These are phyloP conservation scores for Pichia cabralensis DNA, from an alignment of 805 yeast species.

Conservation along the genomic window DNA sequence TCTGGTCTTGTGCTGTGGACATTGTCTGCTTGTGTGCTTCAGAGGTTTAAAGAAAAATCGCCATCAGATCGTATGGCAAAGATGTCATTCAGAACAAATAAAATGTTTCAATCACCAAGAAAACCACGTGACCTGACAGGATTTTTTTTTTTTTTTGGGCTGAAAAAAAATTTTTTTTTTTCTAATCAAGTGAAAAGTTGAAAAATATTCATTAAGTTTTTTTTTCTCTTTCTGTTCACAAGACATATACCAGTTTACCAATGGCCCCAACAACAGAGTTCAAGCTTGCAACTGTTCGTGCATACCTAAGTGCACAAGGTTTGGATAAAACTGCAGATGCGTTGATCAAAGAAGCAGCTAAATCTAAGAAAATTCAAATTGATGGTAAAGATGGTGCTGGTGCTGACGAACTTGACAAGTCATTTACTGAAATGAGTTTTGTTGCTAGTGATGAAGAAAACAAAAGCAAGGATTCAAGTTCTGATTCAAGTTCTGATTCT, in stretches of 20 bases:
- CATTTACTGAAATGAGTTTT: too few species aligned
- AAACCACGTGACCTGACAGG: too few species aligned
- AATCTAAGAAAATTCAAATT: not conserved
- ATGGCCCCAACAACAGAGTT: constrained; percentile 15
- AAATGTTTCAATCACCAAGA: too few species aligned
- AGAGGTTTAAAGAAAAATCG: not conserved
- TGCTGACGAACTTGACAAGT: too few species aligned
- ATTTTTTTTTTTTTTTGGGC: constrained; percentile 1
- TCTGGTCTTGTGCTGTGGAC: constrained; percentile 19
- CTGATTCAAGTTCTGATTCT: not conserved
- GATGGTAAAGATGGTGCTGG: constrained; percentile 8
- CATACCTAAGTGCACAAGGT: constrained; percentile 19
- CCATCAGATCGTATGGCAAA: too few species aligned
- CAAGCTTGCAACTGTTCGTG: constrained; percentile 15
- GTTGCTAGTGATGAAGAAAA: constrained; percentile 1
- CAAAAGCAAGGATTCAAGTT: not conserved
- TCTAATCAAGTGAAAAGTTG: too few species aligned
- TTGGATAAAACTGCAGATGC: constrained; percentile 15
- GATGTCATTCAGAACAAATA: not conserved
- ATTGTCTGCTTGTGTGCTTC: constrained; percentile 2
- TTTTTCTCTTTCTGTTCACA: too few species aligned
- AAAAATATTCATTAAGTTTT: too few species aligned
- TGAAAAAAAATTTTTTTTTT: too few species aligned
- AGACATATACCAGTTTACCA: too few species aligned
- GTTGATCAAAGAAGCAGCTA: constrained; percentile 18